These are phyloP conservation scores for Metarhizium guizhouense DNA, from an alignment of 2,329 filamentous ascomycete genomes.

Conservation along the genomic window DNA sequence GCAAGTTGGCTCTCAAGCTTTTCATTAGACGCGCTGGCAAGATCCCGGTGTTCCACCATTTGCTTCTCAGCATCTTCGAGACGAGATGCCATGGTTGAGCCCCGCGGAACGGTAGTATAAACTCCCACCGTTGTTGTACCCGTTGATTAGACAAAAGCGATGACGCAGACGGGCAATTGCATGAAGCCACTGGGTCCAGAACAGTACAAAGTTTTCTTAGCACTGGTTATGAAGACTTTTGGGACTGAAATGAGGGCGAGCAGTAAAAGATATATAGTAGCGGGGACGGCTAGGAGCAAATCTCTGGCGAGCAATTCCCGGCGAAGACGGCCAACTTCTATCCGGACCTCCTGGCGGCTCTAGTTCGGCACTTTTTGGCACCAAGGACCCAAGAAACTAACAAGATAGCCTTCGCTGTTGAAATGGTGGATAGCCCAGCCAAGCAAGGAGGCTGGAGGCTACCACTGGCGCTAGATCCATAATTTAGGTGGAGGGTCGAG, in stretches of 20 bases:
- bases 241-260: background rate
- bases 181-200: background rate
- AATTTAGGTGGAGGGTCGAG: background rate
- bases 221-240: background rate
- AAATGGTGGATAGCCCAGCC: background rate
- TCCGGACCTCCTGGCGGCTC: too few species aligned
- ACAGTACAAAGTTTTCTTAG: background rate
- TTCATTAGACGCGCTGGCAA: slow-evolving; percentile 13
- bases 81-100: slow-evolving; percentile 15
- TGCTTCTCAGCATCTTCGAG: slow-evolving; percentile 15
- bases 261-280: background rate
- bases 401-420: background rate
- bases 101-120: background rate
- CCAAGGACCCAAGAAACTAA: too few species aligned
- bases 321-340: too few species aligned
- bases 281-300: too few species aligned
- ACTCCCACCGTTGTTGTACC: background rate
- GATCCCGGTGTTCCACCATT: slow-evolving; percentile 13
- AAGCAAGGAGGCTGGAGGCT: background rate
- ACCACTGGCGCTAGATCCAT: background rate
- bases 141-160: background rate
- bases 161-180: background rate
- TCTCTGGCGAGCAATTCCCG: too few species aligned
- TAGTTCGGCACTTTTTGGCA: too few species aligned
- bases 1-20: slow-evolving; percentile 19